Base-by-base conservation (phyloP, 176 grass and related monocot genomes). In the Panicum miliaceum region DNA sequence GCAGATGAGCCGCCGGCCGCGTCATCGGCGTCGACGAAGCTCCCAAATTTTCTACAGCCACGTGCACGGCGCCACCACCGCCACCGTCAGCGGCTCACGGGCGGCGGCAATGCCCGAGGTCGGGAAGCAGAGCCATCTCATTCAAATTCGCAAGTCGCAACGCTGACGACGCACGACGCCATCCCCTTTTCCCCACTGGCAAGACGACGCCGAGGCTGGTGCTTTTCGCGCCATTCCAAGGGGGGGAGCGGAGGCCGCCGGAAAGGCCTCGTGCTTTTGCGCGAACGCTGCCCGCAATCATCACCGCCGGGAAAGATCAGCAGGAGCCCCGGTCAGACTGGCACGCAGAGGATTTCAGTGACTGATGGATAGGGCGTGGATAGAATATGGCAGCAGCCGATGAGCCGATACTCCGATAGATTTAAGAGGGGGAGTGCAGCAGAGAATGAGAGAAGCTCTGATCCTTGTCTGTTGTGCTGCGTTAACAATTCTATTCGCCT, bases 181-280 rank as follows among this genome's bases (percentile, higher is more conserved):
- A 16, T 26, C 9, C 40, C 0, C 8, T 29, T 41, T 69, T 23
- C 22, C 2, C 26, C 42, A 7, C 8, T 0, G 16, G 16, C 22
- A 63, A 45, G 57, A 78, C 76, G 76, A 78, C 58, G 7, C 9
- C 58, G 18, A 18, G 37, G 56, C 4, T 62, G 75, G 40, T 78
- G 76, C 76, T 19, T 34, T 63, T 7, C 76, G 76, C 76, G 40
- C 76, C 76, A 60, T 18, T 47, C 76, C 76, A 78, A 78, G 3
- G 48, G 34, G 34, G 14, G 6, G 26, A 23, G 25, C 4, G 20
- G 23, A 45, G 38, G 11, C 57, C 14, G 57, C 6, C 12, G n/a
- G 4, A 25, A 32, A 19, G 1, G 14, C 13, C 7, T 8, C n/a
- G 2, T 45, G 22, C 22, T 64, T 45, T 47, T 48, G n/a, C 13